Conservation (phyloP, 345 rosid genomes). For the Eutrema heterophyllum region DNA sequence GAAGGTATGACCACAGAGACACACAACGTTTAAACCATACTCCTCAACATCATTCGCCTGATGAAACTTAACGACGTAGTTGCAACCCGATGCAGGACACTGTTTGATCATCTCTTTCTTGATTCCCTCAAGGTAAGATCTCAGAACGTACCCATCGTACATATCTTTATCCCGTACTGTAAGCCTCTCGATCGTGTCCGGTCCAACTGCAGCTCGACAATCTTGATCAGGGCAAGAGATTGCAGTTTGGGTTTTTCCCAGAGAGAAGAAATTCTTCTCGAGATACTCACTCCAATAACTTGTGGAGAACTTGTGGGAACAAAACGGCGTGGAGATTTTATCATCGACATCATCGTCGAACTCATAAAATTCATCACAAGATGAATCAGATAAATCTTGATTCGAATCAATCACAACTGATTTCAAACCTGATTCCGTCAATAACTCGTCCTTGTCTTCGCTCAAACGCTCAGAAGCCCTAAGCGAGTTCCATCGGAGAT, state of each 20-base stretch:
- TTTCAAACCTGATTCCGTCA: constrained; percentile 16
- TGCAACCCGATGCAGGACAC: constrained; percentile 18
- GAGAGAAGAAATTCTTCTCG: not conserved
- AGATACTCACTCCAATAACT: constrained; percentile 15
- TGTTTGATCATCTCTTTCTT: not conserved
- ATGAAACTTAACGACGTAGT: not conserved
- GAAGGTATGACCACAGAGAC: constrained; percentile 23
- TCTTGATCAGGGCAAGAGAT: constrained; percentile 16
- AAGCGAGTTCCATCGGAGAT: not conserved
- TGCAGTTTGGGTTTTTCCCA: not conserved
- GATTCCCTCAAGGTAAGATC: not conserved
- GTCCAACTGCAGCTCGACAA: constrained; percentile 15
- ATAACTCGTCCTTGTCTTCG: not conserved
- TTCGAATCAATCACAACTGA: not conserved
- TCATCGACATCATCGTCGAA: not conserved
- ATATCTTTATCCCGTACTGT: not conserved
- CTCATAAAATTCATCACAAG: constrained; percentile 8
- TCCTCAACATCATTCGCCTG: not conserved
- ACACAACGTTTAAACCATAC: constrained; percentile 7
- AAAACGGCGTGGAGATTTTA: constrained; percentile 19
- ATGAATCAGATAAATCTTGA: not conserved
- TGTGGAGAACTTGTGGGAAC: constrained; percentile 17
- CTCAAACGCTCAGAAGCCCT: not conserved
- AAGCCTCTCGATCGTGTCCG: constrained; percentile 12
- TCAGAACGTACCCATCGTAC: constrained; percentile 4